Percentiles rank a stretch among this genome's conserved stretches.
phyloP scores from a whole-genome alignment of 2,329 filamentous ascomycete species.

The Colletotrichum sp. region DNA sequence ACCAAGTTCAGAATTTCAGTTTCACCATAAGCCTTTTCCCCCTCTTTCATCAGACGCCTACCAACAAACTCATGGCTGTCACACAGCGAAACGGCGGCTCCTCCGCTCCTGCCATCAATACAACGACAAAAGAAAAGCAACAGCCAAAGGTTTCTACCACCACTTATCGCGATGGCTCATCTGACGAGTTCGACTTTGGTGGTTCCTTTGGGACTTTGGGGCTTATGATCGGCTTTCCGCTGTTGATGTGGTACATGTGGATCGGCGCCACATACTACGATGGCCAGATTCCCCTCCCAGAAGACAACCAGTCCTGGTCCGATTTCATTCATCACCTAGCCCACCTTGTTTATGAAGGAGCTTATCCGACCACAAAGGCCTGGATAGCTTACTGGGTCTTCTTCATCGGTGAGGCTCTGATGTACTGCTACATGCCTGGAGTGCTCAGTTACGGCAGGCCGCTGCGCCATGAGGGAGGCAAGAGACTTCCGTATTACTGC shows the following conservation, averaged over 20 bases:
- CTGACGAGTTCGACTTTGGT: slow-evolving; percentile 79
- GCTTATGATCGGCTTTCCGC: slow-evolving; percentile 88
- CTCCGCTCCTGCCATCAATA: background rate
- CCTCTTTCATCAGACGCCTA: background rate
- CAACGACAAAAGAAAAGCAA: background rate
- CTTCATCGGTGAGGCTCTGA: slow-evolving; percentile 81
- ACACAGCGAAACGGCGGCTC: background rate
- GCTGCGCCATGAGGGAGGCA: slow-evolving; percentile 79
- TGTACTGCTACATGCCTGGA: slow-evolving; percentile 87
- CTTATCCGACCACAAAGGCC: slow-evolving; percentile 43
- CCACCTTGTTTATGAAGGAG: slow-evolving; percentile 63
- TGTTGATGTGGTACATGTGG: slow-evolving; percentile 96
- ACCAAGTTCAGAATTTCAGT: accelerated
- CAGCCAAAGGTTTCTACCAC: background rate
- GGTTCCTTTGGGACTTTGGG: slow-evolving; percentile 72
- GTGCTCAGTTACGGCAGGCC: slow-evolving; percentile 89
- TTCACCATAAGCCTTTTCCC: background rate
- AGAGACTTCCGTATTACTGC: slow-evolving; percentile 94
- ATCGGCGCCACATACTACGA: slow-evolving; percentile 86
- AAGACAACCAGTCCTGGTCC: slow-evolving; percentile 62
- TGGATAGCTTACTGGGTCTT: slow-evolving; percentile 97
- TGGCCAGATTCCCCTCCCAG: slow-evolving; percentile 73
- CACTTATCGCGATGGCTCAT: slow-evolving; percentile 27
- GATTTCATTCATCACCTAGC: slow-evolving; percentile 73
- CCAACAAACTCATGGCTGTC: background rate